Conservation (phyloP, 495 filamentous ascomycete species). For the Coniosporium apollinis region DNA sequence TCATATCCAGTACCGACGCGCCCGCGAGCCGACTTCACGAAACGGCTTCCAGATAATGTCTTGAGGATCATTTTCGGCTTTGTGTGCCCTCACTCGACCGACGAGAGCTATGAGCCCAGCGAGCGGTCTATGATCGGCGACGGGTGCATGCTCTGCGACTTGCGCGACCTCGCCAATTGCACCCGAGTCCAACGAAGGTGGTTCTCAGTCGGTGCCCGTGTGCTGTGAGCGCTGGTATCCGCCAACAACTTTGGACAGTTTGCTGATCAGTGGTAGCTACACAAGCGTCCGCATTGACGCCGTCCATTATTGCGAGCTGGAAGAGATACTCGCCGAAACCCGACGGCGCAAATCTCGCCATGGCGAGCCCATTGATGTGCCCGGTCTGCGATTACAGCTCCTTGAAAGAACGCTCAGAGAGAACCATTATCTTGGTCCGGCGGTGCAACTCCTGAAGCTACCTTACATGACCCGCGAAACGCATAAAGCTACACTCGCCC, state of each 20-base stretch:
- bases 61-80: conserved; percentile 58
- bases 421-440: conserved; percentile 42
- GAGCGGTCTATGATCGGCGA: conserved; percentile 69
- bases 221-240: conserved; percentile 46
- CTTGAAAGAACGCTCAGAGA: conserved; percentile 70
- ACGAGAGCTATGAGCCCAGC: conserved; percentile 61
- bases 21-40: conserved; percentile 27
- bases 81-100: conserved; percentile 68
- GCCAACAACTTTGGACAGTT: not conserved
- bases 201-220: conserved; percentile 35
- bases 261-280: conserved; percentile 42
- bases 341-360: conserved; percentile 63
- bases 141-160: conserved; percentile 90
- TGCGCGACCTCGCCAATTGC: conserved; percentile 76
- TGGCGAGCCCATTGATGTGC: conserved; percentile 59
- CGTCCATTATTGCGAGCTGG: conserved; percentile 86
- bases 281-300: conserved; percentile 79
- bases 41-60: conserved; percentile 41
- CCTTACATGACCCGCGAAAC: conserved; percentile 95
- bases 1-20: too few relatives aligned
- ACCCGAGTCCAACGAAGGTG: conserved; percentile 56
- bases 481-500: conserved; percentile 57
- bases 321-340: conserved; percentile 58
- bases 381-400: conserved; percentile 55
- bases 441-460: conserved; percentile 65